Evolutionary conservation across 176 grass and related monocot genomes (phyloP), one percentile per base, ranked within the genome.

Genomic region (Hordeum marinum): DNA sequence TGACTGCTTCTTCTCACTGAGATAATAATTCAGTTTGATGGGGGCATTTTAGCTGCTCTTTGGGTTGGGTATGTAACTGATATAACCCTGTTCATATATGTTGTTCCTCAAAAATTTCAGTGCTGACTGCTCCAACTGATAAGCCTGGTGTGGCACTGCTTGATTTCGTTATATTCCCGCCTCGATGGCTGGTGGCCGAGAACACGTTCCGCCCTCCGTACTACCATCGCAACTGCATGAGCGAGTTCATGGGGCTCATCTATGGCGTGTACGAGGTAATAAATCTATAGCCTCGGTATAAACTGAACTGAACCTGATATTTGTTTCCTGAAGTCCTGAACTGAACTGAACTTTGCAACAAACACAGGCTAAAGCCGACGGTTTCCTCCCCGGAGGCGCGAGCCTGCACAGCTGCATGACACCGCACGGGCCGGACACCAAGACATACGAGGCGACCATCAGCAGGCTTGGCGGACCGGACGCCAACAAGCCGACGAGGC

Each of bases 191-290:
- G 77, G 96, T 95, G 32, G 96, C 93, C 35, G 96, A 98, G 32
- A 92, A 98, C 58, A 98, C 96, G 14, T 98, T 98, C 81, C 80
- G 93, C 0, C 96, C 96, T 43, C 96, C 96, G 3, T 94, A 98
- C 77, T 98, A 95, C 46, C 96, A 98, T 18, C 89, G 93, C 36
- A 98, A 98, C 81, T 98, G 93, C 87, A 98, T 95, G 96, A 98
- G 84, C 15, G 91, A 98, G 79, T 98, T 94, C 72, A 98, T 95
- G 96, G 96, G 93, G 25, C 78, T 95, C 18, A 95, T 98, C 23
- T 80, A 89, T 14, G 96, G 96, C 35, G 41, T 79, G 27, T 98
- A 98, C 7, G 93, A 98, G 91, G 93, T 98, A 87, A 24, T 20
- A 0, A 23, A 7, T 35, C 0, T 25, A 43, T 59, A 15, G 23